phyloP scores from a whole-genome alignment of 2,329 filamentous ascomycete genomes.

The Pestalotiopsis sp. region DNA sequence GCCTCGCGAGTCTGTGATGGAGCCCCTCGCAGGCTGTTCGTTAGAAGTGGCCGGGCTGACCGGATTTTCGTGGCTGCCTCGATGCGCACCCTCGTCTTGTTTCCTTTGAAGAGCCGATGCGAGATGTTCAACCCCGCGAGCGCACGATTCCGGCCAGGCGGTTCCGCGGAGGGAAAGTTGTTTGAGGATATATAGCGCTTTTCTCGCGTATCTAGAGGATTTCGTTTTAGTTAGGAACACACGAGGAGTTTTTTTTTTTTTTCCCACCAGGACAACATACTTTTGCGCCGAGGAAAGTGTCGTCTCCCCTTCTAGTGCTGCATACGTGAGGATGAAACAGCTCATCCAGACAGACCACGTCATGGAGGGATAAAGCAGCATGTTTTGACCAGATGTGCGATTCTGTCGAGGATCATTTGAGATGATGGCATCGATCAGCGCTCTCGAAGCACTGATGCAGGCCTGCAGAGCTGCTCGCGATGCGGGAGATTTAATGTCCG shows the following conservation, averaged over 20 bases:
- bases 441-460: conserved; percentile 22
- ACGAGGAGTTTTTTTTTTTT: too few relatives aligned
- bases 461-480: conserved; percentile 22
- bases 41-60: neutral
- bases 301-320: conserved; percentile 21
- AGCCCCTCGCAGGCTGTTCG: neutral
- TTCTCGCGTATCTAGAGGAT: conserved; percentile 18
- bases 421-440: conserved; percentile 19
- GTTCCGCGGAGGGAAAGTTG: conserved; percentile 20
- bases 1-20: neutral
- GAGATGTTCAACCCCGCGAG: conserved; percentile 18
- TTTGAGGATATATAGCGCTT: conserved; percentile 17
- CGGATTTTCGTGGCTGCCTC: neutral
- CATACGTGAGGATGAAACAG: conserved; percentile 22
- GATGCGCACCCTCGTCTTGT: conserved; percentile 1
- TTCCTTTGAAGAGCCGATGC: conserved; percentile 15
- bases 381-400: neutral
- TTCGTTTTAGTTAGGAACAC: neutral
- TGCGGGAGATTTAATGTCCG: conserved; percentile 17
- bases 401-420: conserved; percentile 12
- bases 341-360: conserved; percentile 26
- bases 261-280: conserved; percentile 1
- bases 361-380: conserved; percentile 21
- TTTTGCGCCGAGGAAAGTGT: conserved; percentile 17
- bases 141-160: conserved; percentile 20